phyloP scores from a whole-genome alignment of 306 rosid species.

The Leucaena leucocephala region DNA sequence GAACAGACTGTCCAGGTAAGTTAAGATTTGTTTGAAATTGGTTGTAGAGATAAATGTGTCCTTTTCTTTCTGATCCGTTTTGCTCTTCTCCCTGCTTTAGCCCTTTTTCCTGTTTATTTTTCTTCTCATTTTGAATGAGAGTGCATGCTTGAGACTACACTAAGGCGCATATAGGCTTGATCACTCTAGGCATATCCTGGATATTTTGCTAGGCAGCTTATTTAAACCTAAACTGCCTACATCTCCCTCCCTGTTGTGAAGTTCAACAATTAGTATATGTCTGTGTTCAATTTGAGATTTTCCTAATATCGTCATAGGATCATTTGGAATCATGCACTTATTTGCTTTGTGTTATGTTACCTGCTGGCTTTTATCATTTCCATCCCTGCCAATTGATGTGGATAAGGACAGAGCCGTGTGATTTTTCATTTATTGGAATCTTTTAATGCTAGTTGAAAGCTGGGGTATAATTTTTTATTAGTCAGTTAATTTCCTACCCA shows the following conservation, averaged over 20 bases:
- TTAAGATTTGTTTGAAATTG: slow-evolving; percentile 15
- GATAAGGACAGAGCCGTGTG: background rate
- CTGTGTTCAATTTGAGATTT: background rate
- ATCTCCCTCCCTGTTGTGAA: background rate
- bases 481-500: background rate
- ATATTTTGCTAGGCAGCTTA: background rate
- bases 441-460: background rate
- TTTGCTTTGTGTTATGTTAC: background rate
- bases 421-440: background rate
- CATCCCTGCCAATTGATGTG: background rate
- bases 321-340: background rate
- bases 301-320: background rate
- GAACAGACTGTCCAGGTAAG: slow-evolving; percentile 92
- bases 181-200: background rate
- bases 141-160: slow-evolving; percentile 5
- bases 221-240: background rate
- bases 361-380: background rate
- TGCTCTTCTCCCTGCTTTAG: background rate
- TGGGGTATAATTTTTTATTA: background rate
- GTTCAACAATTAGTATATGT: background rate
- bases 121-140: background rate
- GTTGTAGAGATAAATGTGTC: background rate
- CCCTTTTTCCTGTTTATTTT: background rate
- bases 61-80: background rate
- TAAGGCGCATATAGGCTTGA: background rate